Base-by-base conservation (phyloP, 2,329 filamentous ascomycete genomes). In the Shiraia sp. region DNA sequence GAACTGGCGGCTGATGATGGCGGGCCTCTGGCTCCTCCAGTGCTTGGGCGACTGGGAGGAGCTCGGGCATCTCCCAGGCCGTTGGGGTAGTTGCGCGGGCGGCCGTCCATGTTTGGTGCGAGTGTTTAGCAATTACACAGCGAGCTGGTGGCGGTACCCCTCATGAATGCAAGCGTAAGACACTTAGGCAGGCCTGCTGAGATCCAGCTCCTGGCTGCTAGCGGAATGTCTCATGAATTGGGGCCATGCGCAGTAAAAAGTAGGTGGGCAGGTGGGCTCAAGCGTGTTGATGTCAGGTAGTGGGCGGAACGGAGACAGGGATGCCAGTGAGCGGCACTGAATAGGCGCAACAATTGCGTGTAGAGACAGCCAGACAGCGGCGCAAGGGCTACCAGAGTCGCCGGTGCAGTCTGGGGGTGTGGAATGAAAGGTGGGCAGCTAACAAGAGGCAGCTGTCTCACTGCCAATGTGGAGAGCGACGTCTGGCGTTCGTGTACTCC, bases 1-100 rank as follows among this genome's bases (percentile, higher is more conserved):
- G 59, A 61, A 50, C 57, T 65, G 31, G 56, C 39, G 7, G 56
- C 46, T 6, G 63, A 57, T 4, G 61, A 51, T 4, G n/a, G n/a
- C n/a, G 60, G 53, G 6, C 62, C 63, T 45, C 58, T 51, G 30
- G 59, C 50, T 34, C 55, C 56, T 31, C 55, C 63, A 13, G 58
- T 53, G 12, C 59, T 51, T 4, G 61, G 61, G 10, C 64, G 48
- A 16, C 33, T 51, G 12, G 59, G 50, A 15, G 58, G 58, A 39
- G 53, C 47, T 37, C 55, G 49, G 27, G 48, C 42, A 45, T 60
- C 57, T 13, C 52, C 55, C 35, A 45, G 33, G 23, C 59, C 61
- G 36, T 61, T 63, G 47, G 56, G 55, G 45, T 59, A 61, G 50
- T 61, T 62, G 49, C 61, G 63, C 52, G 52, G 55, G 32, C 64